These are phyloP conservation scores for Adansonia digitata DNA, from an alignment of 345 rosid genomes.

Conservation along the genomic window DNA sequence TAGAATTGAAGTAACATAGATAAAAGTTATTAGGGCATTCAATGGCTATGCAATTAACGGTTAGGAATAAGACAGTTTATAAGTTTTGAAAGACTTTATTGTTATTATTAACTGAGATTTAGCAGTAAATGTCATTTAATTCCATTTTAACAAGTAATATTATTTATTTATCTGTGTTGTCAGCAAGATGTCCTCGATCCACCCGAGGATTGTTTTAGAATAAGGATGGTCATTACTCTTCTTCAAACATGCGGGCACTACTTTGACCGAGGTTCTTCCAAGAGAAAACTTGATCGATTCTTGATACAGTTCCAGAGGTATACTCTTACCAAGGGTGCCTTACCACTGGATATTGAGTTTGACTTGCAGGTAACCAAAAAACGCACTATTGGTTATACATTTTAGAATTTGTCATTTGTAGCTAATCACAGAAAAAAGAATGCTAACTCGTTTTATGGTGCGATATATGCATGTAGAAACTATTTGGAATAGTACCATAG, in stretches of 20 bases:
- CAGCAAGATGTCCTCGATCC: slow-evolving; percentile 92
- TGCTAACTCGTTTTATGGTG: neutral
- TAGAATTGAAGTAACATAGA: neutral
- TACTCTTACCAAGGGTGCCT: slow-evolving; percentile 71
- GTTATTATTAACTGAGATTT: neutral
- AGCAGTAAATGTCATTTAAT: neutral
- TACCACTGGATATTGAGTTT: slow-evolving; percentile 90
- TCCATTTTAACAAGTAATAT: neutral
- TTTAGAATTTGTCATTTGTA: neutral
- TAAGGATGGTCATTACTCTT: slow-evolving; percentile 89
- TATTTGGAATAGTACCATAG: neutral
- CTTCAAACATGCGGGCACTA: slow-evolving; percentile 97
- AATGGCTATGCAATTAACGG: neutral
- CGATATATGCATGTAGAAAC: neutral
- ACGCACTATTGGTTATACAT: neutral
- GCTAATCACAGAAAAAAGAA: neutral
- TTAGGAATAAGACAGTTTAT: neutral
- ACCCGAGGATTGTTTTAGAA: slow-evolving; percentile 93
- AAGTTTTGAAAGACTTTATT: neutral
- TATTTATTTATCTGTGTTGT: slow-evolving; percentile 14
- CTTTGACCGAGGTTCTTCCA: slow-evolving; percentile 95
- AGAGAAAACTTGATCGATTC: slow-evolving; percentile 91
- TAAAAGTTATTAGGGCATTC: neutral
- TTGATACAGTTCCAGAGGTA: slow-evolving; percentile 92
- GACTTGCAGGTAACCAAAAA: slow-evolving; percentile 67